These are phyloP conservation scores for Clavispora fructus DNA, from an alignment of 805 yeast genomes.

Conservation along the genomic window DNA sequence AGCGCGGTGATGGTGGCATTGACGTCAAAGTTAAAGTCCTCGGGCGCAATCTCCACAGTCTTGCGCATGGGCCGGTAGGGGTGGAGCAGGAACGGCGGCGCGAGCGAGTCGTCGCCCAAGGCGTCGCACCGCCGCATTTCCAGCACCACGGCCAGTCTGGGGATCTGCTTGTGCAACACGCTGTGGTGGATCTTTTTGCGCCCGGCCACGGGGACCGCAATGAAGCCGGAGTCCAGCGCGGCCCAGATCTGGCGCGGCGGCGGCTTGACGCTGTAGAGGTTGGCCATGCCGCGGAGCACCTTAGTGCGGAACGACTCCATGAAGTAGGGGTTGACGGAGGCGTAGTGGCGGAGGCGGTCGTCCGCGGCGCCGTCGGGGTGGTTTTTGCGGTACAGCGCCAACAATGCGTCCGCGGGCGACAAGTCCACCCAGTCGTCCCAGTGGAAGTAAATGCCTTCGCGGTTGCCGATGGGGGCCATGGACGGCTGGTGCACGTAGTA, in stretches of 20 bases:
- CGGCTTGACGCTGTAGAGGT: slow-evolving; percentile 27
- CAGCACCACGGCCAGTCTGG: slow-evolving; percentile 4
- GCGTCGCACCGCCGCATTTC: slow-evolving; percentile 2
- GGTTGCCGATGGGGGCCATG: slow-evolving; percentile 2
- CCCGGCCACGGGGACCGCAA: slow-evolving; percentile 26
- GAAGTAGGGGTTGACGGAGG: slow-evolving; percentile 28
- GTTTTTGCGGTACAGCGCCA: slow-evolving; percentile 13
- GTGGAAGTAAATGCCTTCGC: slow-evolving; percentile 28
- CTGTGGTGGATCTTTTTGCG: slow-evolving; percentile 18
- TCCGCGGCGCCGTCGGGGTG: slow-evolving; percentile 23
- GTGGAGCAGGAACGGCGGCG: not conserved
- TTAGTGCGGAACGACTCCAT: slow-evolving; percentile 29
- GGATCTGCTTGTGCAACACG: not conserved
- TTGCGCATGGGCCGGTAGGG: slow-evolving; percentile 6
- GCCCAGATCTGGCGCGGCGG: slow-evolving; percentile 23
- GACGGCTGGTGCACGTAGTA: slow-evolving; percentile 1
- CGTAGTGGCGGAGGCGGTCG: slow-evolving; percentile 14
- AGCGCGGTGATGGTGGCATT: slow-evolving; percentile 22
- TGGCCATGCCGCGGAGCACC: slow-evolving; percentile 29
- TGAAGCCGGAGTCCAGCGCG: slow-evolving; percentile 19
- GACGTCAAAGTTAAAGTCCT: slow-evolving; percentile 29
- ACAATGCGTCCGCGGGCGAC: slow-evolving; percentile 17
- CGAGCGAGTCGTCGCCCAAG: not conserved
- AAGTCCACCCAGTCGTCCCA: slow-evolving; percentile 39
- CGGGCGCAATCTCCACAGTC: slow-evolving; percentile 13